Conservation (phyloP, 176 grass and related monocot genomes). For the Aegilops sharonensis region DNA sequence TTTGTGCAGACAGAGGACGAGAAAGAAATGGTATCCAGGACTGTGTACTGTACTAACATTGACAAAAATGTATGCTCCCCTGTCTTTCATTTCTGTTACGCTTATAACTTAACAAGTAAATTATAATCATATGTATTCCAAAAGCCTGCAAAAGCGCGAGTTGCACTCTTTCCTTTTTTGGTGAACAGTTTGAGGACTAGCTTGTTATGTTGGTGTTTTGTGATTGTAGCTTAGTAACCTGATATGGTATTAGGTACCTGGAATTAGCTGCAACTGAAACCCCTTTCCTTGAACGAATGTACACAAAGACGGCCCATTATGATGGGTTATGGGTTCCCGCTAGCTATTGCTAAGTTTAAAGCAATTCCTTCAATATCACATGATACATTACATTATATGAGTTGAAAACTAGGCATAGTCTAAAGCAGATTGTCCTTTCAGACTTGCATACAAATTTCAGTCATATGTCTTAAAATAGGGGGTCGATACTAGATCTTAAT, state of each 20-base stretch:
- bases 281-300: neutral
- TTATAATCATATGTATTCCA: neutral
- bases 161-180: neutral
- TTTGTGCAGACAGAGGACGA: conserved; percentile 76
- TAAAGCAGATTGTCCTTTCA: neutral
- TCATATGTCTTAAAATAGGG: neutral
- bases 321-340: neutral
- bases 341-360: neutral
- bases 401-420: neutral
- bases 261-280: neutral
- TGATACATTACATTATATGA: neutral
- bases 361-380: neutral
- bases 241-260: neutral
- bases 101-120: neutral
- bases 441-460: neutral
- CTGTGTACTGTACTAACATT: conserved; percentile 99
- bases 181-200: neutral
- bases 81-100: conserved; percentile 25
- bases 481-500: neutral
- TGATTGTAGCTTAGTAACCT: neutral
- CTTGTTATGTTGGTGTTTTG: neutral
- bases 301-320: neutral
- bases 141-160: neutral
- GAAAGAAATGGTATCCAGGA: conserved; percentile 96
- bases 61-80: conserved; percentile 69